A percentile compares a stretch with the other conserved stretches of the same genome.
These are phyloP conservation scores for Cryptococcus sp. DNA, from an alignment of 1,284 basidiomycete genomes.

Conservation along the genomic window DNA sequence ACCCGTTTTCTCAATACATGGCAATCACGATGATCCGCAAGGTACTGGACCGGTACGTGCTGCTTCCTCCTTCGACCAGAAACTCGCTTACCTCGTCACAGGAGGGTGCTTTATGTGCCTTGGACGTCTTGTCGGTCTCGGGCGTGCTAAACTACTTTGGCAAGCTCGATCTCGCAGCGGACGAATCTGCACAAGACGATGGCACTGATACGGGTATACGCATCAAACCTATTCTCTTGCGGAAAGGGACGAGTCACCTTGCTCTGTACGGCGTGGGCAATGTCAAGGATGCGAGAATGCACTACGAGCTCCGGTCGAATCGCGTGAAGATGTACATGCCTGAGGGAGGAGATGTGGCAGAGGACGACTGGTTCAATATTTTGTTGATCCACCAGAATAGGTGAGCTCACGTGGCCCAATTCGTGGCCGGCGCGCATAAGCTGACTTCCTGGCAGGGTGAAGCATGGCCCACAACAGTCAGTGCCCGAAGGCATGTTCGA, in stretches of 20 bases:
- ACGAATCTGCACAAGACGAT: slow-evolving; percentile 61
- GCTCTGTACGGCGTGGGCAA: slow-evolving; percentile 96
- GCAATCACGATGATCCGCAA: slow-evolving; percentile 99
- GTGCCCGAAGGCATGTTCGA: slow-evolving; percentile 98
- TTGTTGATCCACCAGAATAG: slow-evolving; percentile 94
- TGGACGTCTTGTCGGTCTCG: slow-evolving; percentile 90
- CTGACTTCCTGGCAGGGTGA: slow-evolving; percentile 63
- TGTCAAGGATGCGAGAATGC: slow-evolving; percentile 93
- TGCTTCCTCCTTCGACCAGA: neutral
- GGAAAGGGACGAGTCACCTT: slow-evolving; percentile 82
- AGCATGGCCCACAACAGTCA: slow-evolving; percentile 86
- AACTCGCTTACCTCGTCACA: slow-evolving; percentile 41
- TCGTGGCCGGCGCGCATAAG: neutral
- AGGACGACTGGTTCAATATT: slow-evolving; percentile 84
- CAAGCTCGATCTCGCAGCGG: slow-evolving; percentile 62
- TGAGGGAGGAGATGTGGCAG: slow-evolving; percentile 66
- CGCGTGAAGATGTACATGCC: slow-evolving; percentile 97
- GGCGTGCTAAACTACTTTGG: slow-evolving; percentile 98
- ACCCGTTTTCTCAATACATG: slow-evolving; percentile 98
- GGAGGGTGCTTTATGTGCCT: slow-evolving; percentile 92
- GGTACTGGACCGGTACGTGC: slow-evolving; percentile 79
- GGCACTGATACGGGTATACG: slow-evolving; percentile 65
- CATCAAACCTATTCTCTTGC: slow-evolving; percentile 84
- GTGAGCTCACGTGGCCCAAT: slow-evolving; percentile 55
- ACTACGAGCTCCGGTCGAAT: slow-evolving; percentile 90